A percentile compares a stretch with the other conserved stretches of the same genome.
Conservation (phyloP, 805 yeast species). For the Diddensiella santjacobensis region DNA sequence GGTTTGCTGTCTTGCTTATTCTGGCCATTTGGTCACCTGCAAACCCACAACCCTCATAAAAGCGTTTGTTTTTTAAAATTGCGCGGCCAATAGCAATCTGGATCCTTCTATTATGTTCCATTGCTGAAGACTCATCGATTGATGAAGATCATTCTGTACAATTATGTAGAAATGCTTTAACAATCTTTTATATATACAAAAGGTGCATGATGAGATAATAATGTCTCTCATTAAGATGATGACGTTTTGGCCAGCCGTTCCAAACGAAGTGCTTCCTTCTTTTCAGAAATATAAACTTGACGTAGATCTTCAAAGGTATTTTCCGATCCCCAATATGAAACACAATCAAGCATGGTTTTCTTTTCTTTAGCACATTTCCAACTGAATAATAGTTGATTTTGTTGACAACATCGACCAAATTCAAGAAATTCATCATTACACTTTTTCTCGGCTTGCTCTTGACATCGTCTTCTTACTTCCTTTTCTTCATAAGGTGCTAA, state of each 20-base stretch:
- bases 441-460: conserved; percentile 31
- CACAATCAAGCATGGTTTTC: conserved; percentile 33
- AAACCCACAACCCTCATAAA: background rate
- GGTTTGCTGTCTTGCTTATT: background rate
- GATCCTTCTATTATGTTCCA: background rate
- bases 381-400: conserved; percentile 35
- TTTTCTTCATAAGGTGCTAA: conserved; percentile 38
- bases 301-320: conserved; percentile 30
- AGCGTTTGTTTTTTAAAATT: background rate
- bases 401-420: conserved; percentile 33
- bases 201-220: background rate
- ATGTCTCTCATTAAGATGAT: background rate
- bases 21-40: background rate
- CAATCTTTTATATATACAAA: too few species aligned
- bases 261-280: conserved; percentile 18
- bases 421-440: conserved; percentile 30
- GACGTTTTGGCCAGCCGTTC: conserved; percentile 9
- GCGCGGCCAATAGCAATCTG: background rate
- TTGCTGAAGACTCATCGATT: too few species aligned
- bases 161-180: too few species aligned
- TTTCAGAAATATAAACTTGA: conserved; percentile 29
- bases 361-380: conserved; percentile 37
- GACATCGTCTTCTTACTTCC: conserved; percentile 32
- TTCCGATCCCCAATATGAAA: conserved; percentile 33
- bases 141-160: too few species aligned